phyloP scores from a whole-genome alignment of 179 eudicot species.

The Camellia oleifera region DNA sequence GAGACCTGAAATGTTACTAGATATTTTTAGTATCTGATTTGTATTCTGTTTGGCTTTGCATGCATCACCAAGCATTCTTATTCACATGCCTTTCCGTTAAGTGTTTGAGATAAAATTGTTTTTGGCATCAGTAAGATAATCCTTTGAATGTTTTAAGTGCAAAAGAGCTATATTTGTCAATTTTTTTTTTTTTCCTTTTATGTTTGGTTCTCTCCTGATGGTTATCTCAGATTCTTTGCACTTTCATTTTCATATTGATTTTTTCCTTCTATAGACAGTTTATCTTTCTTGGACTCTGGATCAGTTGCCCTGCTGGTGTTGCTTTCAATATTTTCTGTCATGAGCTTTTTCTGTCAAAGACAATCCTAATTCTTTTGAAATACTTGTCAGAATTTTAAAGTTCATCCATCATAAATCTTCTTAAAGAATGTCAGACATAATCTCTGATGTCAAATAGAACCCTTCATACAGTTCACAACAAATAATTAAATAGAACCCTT shows the following conservation, averaged over 20 bases:
- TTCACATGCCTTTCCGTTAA: neutral
- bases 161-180: neutral
- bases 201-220: neutral
- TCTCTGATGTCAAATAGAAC: too few relatives aligned
- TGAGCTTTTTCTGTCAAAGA: neutral
- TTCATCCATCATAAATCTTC: too few relatives aligned
- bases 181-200: neutral
- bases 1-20: neutral
- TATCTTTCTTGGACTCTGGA: neutral
- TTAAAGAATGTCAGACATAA: too few relatives aligned
- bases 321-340: neutral
- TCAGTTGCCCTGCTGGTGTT: neutral
- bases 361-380: too few relatives aligned
- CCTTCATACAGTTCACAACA: neutral
- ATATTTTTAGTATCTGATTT: neutral
- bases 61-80: neutral
- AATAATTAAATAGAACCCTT: neutral
- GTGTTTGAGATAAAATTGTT: neutral
- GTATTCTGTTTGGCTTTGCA: neutral
- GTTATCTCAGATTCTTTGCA: neutral
- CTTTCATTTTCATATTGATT: neutral
- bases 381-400: too few relatives aligned
- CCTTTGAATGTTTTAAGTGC: neutral
- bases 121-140: neutral
- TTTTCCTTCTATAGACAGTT: neutral